Base-by-base conservation (phyloP, 371 early-diverging fungal species). In the Mucor ambiguus region DNA sequence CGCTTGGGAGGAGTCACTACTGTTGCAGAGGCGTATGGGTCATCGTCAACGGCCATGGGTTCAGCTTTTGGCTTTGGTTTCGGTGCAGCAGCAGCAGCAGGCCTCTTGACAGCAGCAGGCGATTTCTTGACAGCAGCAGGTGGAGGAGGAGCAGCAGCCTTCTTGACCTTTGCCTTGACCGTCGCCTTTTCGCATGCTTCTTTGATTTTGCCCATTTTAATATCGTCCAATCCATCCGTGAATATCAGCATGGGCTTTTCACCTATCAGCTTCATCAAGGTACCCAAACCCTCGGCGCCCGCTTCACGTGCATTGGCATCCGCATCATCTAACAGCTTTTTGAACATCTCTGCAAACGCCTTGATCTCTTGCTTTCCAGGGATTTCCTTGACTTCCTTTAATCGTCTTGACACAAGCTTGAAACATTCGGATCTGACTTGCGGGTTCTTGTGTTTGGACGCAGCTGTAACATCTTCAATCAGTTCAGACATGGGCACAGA, bases 371-470 rank as follows among this genome's bases (percentile, higher is more conserved):
- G 66, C 64, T 95, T 96, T 14, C 79, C 79, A 0, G 96, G 95
- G 0, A 84, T 80, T 55, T 85, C 84, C 24, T 84, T 84, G 30
- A 89, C 85, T 24, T 75, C 84, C 54, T 87, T 87, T 32, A 98
- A 74, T 41, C 91, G 90, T 28, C 94, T 85, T 0, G 83, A 78
- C 12, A 96, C 70, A 76, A 91, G 87, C 35, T 86, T 89, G 32
- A 93, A 74, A 4, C 89, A 74, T 67, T 95, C 94, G 18, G 87
- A 84, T 59, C 91, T 82, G 22, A 95, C 91, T 69, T 95, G 94
- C 3, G 99, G 98, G 70, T 97, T 98, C 67, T 98, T 97, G 77
- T 98, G 95, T 6, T 73, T 80, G 7, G 87, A 75, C 2, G 83
- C 89, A 0, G 84, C 80, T 0, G 84, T 73, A 37, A 95, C 74